A percentile compares a stretch with the other conserved stretches of the same genome.
phyloP scores from a whole-genome alignment of 139 green algal genomes.

The Micractinium sp. region DNA sequence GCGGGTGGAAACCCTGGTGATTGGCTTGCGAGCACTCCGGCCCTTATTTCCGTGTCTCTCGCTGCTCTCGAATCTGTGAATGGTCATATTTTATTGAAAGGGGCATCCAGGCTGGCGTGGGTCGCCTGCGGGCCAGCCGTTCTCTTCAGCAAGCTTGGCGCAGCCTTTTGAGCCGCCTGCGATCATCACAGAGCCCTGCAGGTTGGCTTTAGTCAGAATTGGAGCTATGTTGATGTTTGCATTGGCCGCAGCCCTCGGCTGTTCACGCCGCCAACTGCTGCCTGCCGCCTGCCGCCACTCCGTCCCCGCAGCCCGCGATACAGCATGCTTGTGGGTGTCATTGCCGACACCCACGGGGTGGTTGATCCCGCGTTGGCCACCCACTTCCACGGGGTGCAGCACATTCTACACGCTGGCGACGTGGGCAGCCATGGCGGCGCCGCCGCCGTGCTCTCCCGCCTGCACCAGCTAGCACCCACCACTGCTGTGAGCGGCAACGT shows the following conservation, averaged over 20 bases:
- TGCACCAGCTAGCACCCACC: not conserved
- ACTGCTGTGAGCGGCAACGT: constrained; percentile 25
- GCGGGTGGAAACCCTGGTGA: too few species aligned
- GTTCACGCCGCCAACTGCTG: not conserved
- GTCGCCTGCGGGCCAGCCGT: too few species aligned
- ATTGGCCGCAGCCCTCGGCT: not conserved
- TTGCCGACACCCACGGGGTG: constrained; percentile 30
- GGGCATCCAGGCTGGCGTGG: too few species aligned
- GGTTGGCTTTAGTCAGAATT: not conserved
- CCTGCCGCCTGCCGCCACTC: too few species aligned
- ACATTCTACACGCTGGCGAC: constrained; percentile 23
- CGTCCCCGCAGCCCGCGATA: not conserved
- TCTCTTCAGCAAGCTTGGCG: not conserved
- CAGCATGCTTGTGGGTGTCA: not conserved
- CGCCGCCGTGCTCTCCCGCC: not conserved
- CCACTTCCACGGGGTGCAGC: not conserved
- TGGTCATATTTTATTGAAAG: too few species aligned
- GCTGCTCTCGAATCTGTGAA: too few species aligned
- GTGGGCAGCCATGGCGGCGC: constrained; percentile 22
- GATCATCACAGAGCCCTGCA: not conserved
- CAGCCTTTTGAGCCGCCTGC: not conserved
- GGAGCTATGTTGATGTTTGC: not conserved
- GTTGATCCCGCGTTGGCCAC: not conserved
- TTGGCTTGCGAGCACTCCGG: too few species aligned
- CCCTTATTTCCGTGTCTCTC: too few species aligned